phyloP scores from a whole-genome alignment of 2,329 filamentous ascomycete genomes.

The Apiospora kogelbergensis region DNA sequence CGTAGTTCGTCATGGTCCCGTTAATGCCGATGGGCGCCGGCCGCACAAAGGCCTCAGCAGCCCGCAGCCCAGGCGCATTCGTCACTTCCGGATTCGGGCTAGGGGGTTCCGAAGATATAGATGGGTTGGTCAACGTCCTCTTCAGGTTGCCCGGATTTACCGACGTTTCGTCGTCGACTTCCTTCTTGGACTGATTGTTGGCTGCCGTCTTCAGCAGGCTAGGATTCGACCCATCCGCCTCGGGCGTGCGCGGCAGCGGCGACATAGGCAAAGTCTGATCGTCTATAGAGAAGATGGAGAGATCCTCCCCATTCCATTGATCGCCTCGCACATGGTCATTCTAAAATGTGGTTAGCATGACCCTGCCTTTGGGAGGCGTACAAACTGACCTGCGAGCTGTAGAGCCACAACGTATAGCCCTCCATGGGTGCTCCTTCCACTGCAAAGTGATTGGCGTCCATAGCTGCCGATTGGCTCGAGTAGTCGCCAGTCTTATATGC shows the following conservation, averaged over 20 bases:
- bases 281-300: constrained; percentile 85
- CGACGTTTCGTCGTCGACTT: constrained; percentile 51
- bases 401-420: constrained; percentile 89
- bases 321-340: constrained; percentile 91
- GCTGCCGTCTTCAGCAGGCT: constrained; percentile 42
- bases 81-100: constrained; percentile 56
- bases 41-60: constrained; percentile 89
- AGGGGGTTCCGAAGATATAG: constrained; percentile 59
- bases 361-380: background rate
- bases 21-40: constrained; percentile 76
- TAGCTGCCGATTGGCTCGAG: constrained; percentile 83
- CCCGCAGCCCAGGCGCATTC: constrained; percentile 74
- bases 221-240: constrained; percentile 44
- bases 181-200: constrained; percentile 32
- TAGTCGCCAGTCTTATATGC: constrained; percentile 97
- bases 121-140: constrained; percentile 66
- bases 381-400: constrained; percentile 64
- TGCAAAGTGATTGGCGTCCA: constrained; percentile 95
- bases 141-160: constrained; percentile 78
- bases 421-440: constrained; percentile 81
- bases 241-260: constrained; percentile 38
- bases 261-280: constrained; percentile 65
- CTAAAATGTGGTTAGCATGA: constrained; percentile 33
- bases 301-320: constrained; percentile 95
- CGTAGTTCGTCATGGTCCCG: constrained; percentile 69